A percentile compares a stretch with the other conserved stretches of the same genome.
These are phyloP conservation scores for Letharia lupina DNA, from an alignment of 495 filamentous ascomycete species.

Conservation along the genomic window DNA sequence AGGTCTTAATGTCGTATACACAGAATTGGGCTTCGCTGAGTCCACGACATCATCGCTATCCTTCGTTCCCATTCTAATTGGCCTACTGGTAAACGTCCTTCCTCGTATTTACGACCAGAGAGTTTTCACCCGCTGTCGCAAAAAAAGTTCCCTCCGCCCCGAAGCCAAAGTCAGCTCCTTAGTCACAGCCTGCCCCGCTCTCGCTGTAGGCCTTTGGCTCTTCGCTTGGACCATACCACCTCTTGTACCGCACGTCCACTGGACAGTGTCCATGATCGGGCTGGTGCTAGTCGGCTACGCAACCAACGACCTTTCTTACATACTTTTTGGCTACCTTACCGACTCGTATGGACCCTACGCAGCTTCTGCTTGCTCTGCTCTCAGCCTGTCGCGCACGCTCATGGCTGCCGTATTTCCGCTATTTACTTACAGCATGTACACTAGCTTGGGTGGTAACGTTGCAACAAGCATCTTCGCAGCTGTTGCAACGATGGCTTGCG, in stretches of 20 bases:
- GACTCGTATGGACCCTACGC: constrained; percentile 7
- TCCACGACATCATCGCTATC: constrained; percentile 1
- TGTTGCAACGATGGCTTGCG: not conserved
- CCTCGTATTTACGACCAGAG: not conserved
- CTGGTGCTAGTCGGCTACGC: constrained; percentile 5
- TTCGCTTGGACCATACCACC: constrained; percentile 8
- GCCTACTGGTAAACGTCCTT: not conserved
- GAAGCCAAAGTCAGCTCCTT: not conserved
- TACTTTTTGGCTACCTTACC: constrained; percentile 2
- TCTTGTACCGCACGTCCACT: constrained; percentile 3
- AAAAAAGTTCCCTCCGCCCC: not conserved
- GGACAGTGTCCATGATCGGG: not conserved
- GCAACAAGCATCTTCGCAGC: not conserved
- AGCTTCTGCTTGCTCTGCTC: constrained; percentile 1
- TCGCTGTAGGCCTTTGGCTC: not conserved
- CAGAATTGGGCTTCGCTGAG: not conserved
- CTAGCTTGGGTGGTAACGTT: not conserved
- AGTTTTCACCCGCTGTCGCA: not conserved
- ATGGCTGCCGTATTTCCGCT: not conserved
- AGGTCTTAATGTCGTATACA: not conserved
- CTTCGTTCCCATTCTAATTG: not conserved
- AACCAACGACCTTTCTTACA: constrained; percentile 6
- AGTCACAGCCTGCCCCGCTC: not conserved
- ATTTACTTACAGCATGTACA: constrained; percentile 1
- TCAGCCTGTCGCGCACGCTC: not conserved